Evolutionary conservation across 805 yeast species (phyloP), one percentile per base, ranked within the genome.

Genomic region (Pichia membranifaciens): DNA sequence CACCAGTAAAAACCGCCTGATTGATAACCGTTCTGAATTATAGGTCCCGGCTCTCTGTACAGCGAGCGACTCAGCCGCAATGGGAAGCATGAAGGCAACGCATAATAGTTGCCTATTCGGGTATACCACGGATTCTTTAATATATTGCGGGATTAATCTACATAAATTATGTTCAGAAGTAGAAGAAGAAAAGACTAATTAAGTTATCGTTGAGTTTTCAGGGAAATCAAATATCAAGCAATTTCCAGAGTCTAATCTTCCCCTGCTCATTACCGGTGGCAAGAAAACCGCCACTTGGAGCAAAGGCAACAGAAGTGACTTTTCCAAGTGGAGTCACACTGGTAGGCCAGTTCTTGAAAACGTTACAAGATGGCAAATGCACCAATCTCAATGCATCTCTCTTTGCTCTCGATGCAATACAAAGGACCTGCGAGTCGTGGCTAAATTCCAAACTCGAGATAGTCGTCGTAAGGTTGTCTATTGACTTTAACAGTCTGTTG

Each of bases 321-420:
- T 84, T 81, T n/a, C 99, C 99, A 55, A 93, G 74, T 10, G 99
- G 98, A 0, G 99, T 91, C 5, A 89, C 89, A 44, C 91, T 82
- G 2, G 98, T 93, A 16, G 99, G 99, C 99, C 99, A 93, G 70
- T 93, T 93, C 42, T 82, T 74, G 68, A 82, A 93, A 6, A 87
- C 96, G 17, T 87, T 78, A 54, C 91, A 87, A 22, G 86, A 76
- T 20, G 97, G 96, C 48, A 91, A 67, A 62, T 93, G 98, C 12
- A 88, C 90, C 53, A 93, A 64, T 58, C 90, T 77, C 51, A 93
- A 71, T 3, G 96, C 87, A 65, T 93, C 98, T 57, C 83, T 81
- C 68, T 82, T 81, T 5, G 84, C 88, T 57, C 95, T 75, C 8
- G 95, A 85, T 0, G 96, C 91, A 53, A 90, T 75, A 57, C 88